A percentile compares a stretch with the other conserved stretches of the same genome.
Conservation (phyloP, 1,284 basidiomycete genomes). For the Trichosporon sp. region DNA sequence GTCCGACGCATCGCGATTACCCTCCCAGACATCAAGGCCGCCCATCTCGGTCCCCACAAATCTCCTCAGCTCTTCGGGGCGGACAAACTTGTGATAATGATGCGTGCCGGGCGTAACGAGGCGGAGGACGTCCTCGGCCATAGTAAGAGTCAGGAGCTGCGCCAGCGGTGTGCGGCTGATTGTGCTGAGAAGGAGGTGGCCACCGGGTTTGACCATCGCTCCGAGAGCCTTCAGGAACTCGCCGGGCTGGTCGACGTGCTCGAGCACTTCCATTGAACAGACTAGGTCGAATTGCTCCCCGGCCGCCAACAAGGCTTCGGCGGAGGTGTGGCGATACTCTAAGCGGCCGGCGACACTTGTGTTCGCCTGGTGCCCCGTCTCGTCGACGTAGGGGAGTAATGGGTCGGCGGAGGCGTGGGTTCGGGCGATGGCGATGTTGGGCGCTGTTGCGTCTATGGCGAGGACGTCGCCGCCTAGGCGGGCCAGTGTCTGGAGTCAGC, state of each 20-base stretch:
- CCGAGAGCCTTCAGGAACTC: conserved; percentile 76
- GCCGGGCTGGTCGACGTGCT: conserved; percentile 90
- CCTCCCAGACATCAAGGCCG: conserved; percentile 43
- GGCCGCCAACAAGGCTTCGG: conserved; percentile 61
- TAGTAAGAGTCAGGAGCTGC: conserved; percentile 80
- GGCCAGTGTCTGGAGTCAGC: conserved; percentile 62
- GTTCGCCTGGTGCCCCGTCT: conserved; percentile 81
- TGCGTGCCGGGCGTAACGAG: conserved; percentile 88
- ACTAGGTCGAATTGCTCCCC: conserved; percentile 75
- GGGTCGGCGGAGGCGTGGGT: conserved; percentile 79
- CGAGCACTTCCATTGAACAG: conserved; percentile 95
- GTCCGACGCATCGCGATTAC: conserved; percentile 47
- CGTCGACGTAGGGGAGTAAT: conserved; percentile 62
- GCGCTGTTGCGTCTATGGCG: conserved; percentile 82
- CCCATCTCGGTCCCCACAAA: conserved; percentile 66
- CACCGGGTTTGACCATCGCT: conserved; percentile 82
- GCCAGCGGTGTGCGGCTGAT: conserved; percentile 88
- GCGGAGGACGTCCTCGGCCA: conserved; percentile 78
- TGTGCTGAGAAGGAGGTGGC: conserved; percentile 93
- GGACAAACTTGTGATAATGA: conserved; percentile 83
- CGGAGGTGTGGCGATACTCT: conserved; percentile 69
- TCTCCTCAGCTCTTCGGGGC: conserved; percentile 75
- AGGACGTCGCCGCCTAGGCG: conserved; percentile 78
- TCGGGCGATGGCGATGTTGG: conserved; percentile 80
- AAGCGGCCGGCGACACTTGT: conserved; percentile 62